Evolutionary conservation across 305 asterid species (phyloP).

Genomic region (Fraxinus latifolia): DNA sequence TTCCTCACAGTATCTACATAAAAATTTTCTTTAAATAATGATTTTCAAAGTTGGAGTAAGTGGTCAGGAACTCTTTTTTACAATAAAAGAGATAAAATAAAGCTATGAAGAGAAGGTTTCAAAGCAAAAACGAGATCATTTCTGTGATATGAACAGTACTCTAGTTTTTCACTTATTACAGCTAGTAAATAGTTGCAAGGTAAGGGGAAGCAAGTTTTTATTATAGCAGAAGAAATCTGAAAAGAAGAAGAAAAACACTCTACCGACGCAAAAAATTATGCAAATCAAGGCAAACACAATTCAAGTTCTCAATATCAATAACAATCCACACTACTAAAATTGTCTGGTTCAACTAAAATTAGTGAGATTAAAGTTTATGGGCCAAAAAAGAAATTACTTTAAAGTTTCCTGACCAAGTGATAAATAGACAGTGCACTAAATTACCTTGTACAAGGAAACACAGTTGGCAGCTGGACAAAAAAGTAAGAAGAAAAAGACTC

Average conservation of each 20-base stretch:
- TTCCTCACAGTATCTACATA: slow-evolving; percentile 90
- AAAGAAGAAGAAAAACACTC: not conserved
- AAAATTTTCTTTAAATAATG: not conserved
- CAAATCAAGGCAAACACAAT: not conserved
- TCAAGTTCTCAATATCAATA: not conserved
- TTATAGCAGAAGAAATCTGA: not conserved
- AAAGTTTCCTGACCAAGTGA: not conserved
- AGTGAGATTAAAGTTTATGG: not conserved
- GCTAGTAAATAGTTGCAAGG: not conserved
- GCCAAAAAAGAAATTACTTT: not conserved
- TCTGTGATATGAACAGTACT: not conserved
- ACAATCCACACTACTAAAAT: not conserved
- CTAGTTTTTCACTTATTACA: not conserved
- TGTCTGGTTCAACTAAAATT: not conserved
- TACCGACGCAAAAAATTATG: not conserved
- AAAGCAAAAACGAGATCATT: not conserved
- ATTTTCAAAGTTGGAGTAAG: not conserved
- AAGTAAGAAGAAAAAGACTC: not conserved
- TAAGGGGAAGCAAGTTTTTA: not conserved
- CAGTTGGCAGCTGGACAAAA: not conserved
- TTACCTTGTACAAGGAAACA: not conserved
- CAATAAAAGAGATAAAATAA: not conserved
- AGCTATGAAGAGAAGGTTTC: not conserved
- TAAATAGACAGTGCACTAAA: not conserved
- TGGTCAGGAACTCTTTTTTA: not conserved